Conservation (phyloP, 2,329 filamentous ascomycete genomes). For the Pseudogymnoascus sp. region DNA sequence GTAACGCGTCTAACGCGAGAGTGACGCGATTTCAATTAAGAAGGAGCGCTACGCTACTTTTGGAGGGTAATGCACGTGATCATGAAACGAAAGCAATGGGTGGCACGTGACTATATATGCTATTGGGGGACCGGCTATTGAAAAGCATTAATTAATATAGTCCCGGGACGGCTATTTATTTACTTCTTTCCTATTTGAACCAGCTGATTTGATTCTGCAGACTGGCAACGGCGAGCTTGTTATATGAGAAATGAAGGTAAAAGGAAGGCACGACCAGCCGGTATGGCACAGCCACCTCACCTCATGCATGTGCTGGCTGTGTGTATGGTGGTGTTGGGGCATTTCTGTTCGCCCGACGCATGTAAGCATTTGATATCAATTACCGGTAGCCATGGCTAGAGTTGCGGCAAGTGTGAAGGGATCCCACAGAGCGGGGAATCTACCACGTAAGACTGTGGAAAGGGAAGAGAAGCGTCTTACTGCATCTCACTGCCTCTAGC, state of each 20-base stretch:
- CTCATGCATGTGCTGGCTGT: too few species aligned
- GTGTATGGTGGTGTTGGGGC: too few species aligned
- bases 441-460: background rate
- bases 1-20: constrained; percentile 9
- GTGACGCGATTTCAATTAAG: constrained; percentile 9
- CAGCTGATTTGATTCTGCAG: background rate
- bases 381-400: background rate
- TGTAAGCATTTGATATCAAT: background rate
- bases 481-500: background rate
- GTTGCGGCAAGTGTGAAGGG: background rate
- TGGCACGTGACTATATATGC: background rate
- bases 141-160: too few species aligned
- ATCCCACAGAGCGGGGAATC: background rate
- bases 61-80: background rate
- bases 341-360: background rate
- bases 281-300: background rate
- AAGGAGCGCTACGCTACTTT: background rate
- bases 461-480: background rate
- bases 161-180: background rate
- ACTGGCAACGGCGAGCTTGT: too few species aligned
- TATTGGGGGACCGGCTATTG: too few species aligned
- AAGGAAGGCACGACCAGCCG: background rate
- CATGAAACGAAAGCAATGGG: too few species aligned
- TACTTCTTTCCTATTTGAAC: background rate
- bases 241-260: background rate